phyloP scores from a whole-genome alignment of 2,329 filamentous ascomycete genomes.

The Talaromyces sp. region DNA sequence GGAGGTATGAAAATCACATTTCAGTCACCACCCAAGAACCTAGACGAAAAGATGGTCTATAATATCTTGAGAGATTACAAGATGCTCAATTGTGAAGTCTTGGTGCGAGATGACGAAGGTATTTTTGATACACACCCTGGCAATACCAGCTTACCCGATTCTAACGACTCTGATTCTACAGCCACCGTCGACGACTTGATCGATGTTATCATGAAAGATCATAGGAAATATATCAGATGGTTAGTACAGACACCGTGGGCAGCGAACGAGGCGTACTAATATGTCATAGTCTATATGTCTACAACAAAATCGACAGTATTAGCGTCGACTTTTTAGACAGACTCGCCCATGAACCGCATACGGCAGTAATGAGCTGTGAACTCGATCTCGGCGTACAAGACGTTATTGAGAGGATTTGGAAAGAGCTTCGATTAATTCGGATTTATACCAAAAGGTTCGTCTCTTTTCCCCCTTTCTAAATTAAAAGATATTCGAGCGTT shows the following conservation, averaged over 20 bases:
- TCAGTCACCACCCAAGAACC: slow-evolving; percentile 76
- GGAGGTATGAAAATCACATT: slow-evolving; percentile 99
- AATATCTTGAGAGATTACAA: slow-evolving; percentile 99
- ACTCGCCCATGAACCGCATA: slow-evolving; percentile 87
- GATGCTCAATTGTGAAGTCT: slow-evolving; percentile 93
- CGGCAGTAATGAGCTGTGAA: slow-evolving; percentile 96
- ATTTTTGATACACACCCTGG: slow-evolving; percentile 12
- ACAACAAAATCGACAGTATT: slow-evolving; percentile 99
- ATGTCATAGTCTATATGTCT: slow-evolving; percentile 75
- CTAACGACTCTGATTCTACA: slow-evolving; percentile 24
- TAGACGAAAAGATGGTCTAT: slow-evolving; percentile 97
- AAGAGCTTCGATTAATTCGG: slow-evolving; percentile 82
- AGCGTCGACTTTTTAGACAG: slow-evolving; percentile 90
- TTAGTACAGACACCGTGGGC: slow-evolving; percentile 23
- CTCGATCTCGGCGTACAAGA: slow-evolving; percentile 89
- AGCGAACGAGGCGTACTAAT: not conserved
- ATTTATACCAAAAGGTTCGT: slow-evolving; percentile 80
- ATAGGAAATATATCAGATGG: slow-evolving; percentile 92
- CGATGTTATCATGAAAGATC: slow-evolving; percentile 98
- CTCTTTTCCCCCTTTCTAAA: too few species aligned
- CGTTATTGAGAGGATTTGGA: slow-evolving; percentile 92
- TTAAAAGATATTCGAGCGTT: not conserved
- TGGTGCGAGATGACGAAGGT: slow-evolving; percentile 88
- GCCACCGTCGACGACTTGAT: slow-evolving; percentile 98
- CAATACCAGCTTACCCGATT: not conserved